Base-by-base conservation (phyloP, 1,284 basidiomycete genomes). In the Cystobasidium pallidum region DNA sequence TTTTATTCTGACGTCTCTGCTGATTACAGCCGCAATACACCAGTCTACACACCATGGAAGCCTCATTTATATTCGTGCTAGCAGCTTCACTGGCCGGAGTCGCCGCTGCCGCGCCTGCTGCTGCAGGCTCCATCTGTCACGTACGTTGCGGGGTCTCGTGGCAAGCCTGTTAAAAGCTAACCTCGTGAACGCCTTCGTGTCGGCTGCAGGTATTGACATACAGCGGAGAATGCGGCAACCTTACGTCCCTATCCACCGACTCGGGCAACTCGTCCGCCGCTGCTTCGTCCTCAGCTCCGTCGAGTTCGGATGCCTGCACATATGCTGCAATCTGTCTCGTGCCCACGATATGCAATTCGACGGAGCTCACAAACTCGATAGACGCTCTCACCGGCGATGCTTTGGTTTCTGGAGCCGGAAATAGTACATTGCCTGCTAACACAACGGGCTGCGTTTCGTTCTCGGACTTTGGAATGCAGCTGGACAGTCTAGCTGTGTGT, bases 91-190 rank as follows among this genome's bases (percentile, higher is more conserved):
- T 64, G 3, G 43, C 62, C 7, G n/a, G 30, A 11, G 6, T 21
- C 4, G 62, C 45, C 17, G 7, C 7, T 64, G 62, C 62, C 26
- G 45, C 62, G 49, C 43, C 62, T 26, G 28, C 62, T 45, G 17
- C n/a, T 11, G n/a, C n/a, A n/a, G 59, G 59, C 43, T 64, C 62
- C 43, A 64, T 64, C 62, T 64, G 62, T 36, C 62, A 64, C 43
- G 62, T 64, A 52, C 6, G 62, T 51, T 34, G 58, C 34, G 41
- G 58, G 41, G 58, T 61, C n/a, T 28, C 32, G 13, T 26, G n/a
- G 47, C 43, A 17, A 10, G 13, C 36, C 13, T 39, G 36, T 7
- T 13, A 64, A 19, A 30, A 32, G 36, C 15, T 36, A 52, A 64
- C 45, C 39, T 36, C 3, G 26, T 51, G 13, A 28, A 47, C 49